Conservation (phyloP, 345 rosid genomes). For the Aquilaria yunnanensis region DNA sequence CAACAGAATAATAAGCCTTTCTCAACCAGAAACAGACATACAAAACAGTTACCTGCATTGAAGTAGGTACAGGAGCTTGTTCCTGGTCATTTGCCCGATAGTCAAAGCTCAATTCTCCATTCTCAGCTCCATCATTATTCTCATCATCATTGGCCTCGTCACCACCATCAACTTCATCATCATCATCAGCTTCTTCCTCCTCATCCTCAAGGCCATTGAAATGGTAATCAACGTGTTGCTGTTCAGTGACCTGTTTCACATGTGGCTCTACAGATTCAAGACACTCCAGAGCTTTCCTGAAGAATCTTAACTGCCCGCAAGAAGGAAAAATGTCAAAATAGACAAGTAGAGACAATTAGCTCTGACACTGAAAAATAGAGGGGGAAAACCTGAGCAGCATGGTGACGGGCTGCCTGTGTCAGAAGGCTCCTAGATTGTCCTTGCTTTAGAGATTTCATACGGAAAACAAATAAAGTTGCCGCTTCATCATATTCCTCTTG, state of each 20-base stretch:
- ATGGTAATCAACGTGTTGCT: conserved; percentile 87
- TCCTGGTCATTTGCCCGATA: conserved; percentile 45
- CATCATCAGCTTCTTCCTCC: conserved; percentile 40
- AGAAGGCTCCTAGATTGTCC: conserved; percentile 96
- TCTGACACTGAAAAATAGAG: conserved; percentile 7
- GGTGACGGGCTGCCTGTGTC: conserved; percentile 96
- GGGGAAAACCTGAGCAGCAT: conserved; percentile 92
- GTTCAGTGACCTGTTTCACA: conserved; percentile 53
- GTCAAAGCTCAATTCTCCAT: conserved; percentile 86
- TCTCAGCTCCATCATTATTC: conserved; percentile 44
- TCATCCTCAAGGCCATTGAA: conserved; percentile 76
- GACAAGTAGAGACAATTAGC: background rate
- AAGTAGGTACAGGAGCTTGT: conserved; percentile 37
- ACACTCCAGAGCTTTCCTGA: conserved; percentile 72
- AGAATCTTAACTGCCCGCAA: conserved; percentile 65
- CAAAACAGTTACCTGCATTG: conserved; percentile 55
- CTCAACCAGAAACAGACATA: conserved; percentile 4
- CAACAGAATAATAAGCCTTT: conserved; percentile 2
- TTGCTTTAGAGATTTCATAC: conserved; percentile 87
- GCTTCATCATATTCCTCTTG: conserved; percentile 79
- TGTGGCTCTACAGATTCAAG: conserved; percentile 84
- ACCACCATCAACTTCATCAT: conserved; percentile 38
- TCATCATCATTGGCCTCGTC: conserved; percentile 41
- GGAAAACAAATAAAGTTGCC: conserved; percentile 83
- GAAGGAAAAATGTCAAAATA: conserved; percentile 3